A percentile compares a stretch with the other conserved stretches of the same genome.
Conservation (phyloP, 768 basidiomycete genomes). For the Suillus occidentalis region DNA sequence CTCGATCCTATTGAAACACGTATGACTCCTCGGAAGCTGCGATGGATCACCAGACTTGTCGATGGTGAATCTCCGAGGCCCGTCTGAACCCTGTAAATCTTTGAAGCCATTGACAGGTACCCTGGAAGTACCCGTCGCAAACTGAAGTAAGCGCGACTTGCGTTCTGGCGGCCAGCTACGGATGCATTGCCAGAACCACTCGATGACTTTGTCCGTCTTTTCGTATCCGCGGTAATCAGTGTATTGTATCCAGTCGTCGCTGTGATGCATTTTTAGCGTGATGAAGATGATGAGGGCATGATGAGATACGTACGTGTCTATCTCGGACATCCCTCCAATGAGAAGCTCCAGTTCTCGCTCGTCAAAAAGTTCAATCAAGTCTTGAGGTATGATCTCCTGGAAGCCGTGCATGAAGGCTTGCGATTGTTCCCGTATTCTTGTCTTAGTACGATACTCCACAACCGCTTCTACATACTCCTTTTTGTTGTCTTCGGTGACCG, state of each 20-base stretch:
- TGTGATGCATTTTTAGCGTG: conserved; percentile 20
- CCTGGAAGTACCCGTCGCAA: conserved; percentile 84
- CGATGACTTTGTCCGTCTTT: conserved; percentile 84
- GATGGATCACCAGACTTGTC: conserved; percentile 91
- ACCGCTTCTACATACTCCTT: conserved; percentile 75
- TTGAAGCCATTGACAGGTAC: conserved; percentile 94
- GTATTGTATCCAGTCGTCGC: conserved; percentile 92
- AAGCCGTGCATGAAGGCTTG: conserved; percentile 85
- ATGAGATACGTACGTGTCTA: conserved; percentile 63
- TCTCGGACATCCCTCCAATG: conserved; percentile 92
- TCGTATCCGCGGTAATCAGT: conserved; percentile 90
- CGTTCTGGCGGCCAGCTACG: conserved; percentile 88
- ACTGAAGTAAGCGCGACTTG: conserved; percentile 84
- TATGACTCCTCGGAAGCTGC: conserved; percentile 87
- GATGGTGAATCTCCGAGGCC: conserved; percentile 89
- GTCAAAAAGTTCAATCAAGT: conserved; percentile 87
- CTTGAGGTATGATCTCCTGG: conserved; percentile 78
- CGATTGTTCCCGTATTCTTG: conserved; percentile 81
- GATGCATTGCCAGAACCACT: conserved; percentile 96
- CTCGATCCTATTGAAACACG: conserved; percentile 91
- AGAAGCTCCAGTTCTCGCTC: conserved; percentile 87
- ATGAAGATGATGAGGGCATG: background rate
- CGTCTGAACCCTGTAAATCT: conserved; percentile 91
- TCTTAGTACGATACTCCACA: conserved; percentile 81
- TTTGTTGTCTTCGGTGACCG: conserved; percentile 76